Conservation (phyloP, 2,329 filamentous ascomycete species). For the Aspergillus glaucus region DNA sequence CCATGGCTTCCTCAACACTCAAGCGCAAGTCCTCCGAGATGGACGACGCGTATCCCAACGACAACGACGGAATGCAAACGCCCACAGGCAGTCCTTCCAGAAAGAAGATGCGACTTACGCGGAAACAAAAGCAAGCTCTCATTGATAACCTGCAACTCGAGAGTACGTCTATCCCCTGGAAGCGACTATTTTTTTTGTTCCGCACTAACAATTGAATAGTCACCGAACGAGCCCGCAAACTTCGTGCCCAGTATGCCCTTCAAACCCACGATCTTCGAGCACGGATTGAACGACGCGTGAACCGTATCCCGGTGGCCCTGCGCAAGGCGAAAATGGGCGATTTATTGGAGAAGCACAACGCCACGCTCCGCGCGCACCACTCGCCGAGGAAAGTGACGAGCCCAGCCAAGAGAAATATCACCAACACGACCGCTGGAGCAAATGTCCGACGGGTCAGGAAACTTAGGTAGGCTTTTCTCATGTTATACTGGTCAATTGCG, state of each 20-base stretch:
- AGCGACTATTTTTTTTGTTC: too few relatives aligned
- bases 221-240: slow-evolving; percentile 76
- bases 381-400: slow-evolving; percentile 27
- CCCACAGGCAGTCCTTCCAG: slow-evolving; percentile 55
- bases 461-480: slow-evolving; percentile 22
- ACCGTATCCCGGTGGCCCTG: slow-evolving; percentile 75
- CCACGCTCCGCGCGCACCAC: slow-evolving; percentile 17
- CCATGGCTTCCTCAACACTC: slow-evolving; percentile 32
- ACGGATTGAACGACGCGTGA: slow-evolving; percentile 86
- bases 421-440: slow-evolving; percentile 22
- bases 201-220: slow-evolving; percentile 47
- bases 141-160: slow-evolving; percentile 88
- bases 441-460: slow-evolving; percentile 25
- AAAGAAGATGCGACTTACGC: slow-evolving; percentile 57
- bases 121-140: slow-evolving; percentile 74
- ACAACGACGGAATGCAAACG: slow-evolving; percentile 44
- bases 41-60: slow-evolving; percentile 40
- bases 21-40: slow-evolving; percentile 37
- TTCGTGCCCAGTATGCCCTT: slow-evolving; percentile 81
- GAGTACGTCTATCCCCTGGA: slow-evolving; percentile 48
- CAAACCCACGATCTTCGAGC: slow-evolving; percentile 80
- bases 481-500: slow-evolving; percentile 2
- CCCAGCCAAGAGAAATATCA: slow-evolving; percentile 24
- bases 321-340: slow-evolving; percentile 79
- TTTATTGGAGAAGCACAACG: slow-evolving; percentile 53